phyloP scores from a whole-genome alignment of 345 rosid species.

The Microthlaspi erraticum region DNA sequence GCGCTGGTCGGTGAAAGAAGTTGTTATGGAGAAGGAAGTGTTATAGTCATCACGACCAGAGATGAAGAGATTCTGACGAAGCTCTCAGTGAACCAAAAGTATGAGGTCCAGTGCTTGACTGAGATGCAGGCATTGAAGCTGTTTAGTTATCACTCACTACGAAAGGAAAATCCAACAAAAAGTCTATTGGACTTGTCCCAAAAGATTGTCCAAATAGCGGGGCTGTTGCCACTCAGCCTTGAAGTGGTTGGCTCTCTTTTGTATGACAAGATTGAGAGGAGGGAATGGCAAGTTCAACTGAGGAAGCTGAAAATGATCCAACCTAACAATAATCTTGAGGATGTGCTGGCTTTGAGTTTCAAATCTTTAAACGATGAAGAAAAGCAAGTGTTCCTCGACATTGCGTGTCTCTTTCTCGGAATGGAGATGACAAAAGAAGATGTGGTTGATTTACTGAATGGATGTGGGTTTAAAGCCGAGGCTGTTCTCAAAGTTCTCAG shows the following conservation, averaged over 20 bases:
- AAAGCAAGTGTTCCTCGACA: conserved; percentile 61
- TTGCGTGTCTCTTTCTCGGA: conserved; percentile 64
- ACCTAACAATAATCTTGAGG: conserved; percentile 44
- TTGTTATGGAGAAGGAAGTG: conserved; percentile 57
- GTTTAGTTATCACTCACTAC: conserved; percentile 51
- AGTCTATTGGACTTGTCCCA: conserved; percentile 40
- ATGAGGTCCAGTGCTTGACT: conserved; percentile 58
- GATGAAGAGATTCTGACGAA: conserved; percentile 43
- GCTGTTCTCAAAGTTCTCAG: conserved; percentile 49
- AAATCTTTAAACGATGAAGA: conserved; percentile 52
- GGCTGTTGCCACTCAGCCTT: conserved; percentile 62
- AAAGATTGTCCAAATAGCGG: conserved; percentile 52
- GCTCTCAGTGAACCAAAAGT: conserved; percentile 35
- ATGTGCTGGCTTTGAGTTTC: conserved; percentile 55
- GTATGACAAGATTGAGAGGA: conserved; percentile 48
- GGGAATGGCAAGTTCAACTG: conserved; percentile 62
- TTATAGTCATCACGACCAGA: conserved; percentile 67
- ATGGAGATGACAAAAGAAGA: conserved; percentile 53
- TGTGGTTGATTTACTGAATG: conserved; percentile 52
- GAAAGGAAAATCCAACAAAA: conserved; percentile 53
- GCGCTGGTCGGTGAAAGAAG: conserved; percentile 51
- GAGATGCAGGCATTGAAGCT: conserved; percentile 29
- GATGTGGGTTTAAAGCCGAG: conserved; percentile 60
- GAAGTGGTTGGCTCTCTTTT: conserved; percentile 71
- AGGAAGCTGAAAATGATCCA: conserved; percentile 44